Evolutionary conservation across 2,329 filamentous ascomycete genomes (phyloP).

Genomic region (Scortechinia acanthostroma): DNA sequence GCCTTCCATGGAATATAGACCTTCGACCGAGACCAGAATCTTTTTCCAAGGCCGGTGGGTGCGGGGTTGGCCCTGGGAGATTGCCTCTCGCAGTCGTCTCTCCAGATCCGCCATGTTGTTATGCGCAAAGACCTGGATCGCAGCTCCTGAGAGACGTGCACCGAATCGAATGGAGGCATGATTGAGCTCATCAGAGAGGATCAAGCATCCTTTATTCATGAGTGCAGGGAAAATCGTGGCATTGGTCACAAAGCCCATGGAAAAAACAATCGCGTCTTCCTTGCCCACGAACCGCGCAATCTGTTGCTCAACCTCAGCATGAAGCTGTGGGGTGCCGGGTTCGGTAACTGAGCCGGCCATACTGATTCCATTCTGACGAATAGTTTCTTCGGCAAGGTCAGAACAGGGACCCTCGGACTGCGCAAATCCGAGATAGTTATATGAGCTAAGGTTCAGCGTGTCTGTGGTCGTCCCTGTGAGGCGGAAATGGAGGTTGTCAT

Average conservation of each 20-base stretch:
- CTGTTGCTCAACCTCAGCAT: constrained; percentile 80
- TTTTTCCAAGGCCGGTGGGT: constrained; percentile 99
- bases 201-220: constrained; percentile 83
- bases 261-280: constrained; percentile 90
- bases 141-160: constrained; percentile 84
- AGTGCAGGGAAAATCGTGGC: constrained; percentile 86
- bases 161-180: constrained; percentile 96
- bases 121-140: constrained; percentile 95
- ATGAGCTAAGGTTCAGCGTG: constrained; percentile 97
- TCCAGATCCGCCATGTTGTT: constrained; percentile 91
- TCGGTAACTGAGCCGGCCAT: constrained; percentile 77
- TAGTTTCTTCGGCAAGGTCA: constrained; percentile 78
- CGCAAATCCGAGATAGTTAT: constrained; percentile 97
- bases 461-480: constrained; percentile 86
- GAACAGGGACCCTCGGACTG: constrained; percentile 96
- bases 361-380: constrained; percentile 79
- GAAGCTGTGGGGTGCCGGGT: constrained; percentile 78
- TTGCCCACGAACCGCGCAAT: constrained; percentile 91
- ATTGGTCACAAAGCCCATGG: constrained; percentile 98
- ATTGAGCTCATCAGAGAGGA: constrained; percentile 95
- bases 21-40: constrained; percentile 92
- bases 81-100: constrained; percentile 77
- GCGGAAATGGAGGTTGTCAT: constrained; percentile 85
- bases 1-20: constrained; percentile 98
- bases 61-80: constrained; percentile 91